Evolutionary conservation across 768 basidiomycete genomes (phyloP).

Genomic region (Phylloporus rhodoxanthus): DNA sequence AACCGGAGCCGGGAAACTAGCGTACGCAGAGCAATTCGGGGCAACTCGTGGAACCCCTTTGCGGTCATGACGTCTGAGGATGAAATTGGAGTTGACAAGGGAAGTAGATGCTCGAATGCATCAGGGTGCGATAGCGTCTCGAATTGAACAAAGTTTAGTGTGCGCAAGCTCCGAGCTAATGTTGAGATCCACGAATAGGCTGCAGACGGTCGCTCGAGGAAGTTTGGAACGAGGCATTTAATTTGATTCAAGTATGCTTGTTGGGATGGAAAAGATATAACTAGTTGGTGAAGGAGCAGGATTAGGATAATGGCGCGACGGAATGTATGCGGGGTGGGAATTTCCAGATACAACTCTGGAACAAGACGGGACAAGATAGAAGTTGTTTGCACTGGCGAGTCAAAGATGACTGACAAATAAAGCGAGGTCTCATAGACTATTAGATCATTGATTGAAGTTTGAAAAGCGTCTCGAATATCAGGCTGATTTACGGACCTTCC

Average conservation of each 20-base stretch:
- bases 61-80: neutral
- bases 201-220: conserved; percentile 35
- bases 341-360: conserved; percentile 38
- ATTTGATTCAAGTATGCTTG: conserved; percentile 36
- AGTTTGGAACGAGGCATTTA: conserved; percentile 19
- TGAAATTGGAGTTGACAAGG: neutral
- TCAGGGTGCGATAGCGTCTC: conserved; percentile 37
- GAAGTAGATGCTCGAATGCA: conserved; percentile 23
- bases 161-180: conserved; percentile 48
- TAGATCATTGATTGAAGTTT: neutral
- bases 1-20: conserved; percentile 44
- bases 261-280: conserved; percentile 61
- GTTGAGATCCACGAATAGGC: conserved; percentile 46
- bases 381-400: conserved; percentile 53
- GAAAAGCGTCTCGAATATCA: neutral
- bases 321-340: conserved; percentile 12
- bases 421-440: conserved; percentile 78
- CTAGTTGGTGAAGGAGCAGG: conserved; percentile 54
- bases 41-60: conserved; percentile 20
- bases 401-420: conserved; percentile 57
- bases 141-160: conserved; percentile 49
- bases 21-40: conserved; percentile 37
- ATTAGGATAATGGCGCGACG: conserved; percentile 37
- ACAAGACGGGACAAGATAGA: conserved; percentile 59
- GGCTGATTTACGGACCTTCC: conserved; percentile 46